Percentiles rank a stretch among this genome's conserved stretches.
Conservation (phyloP, 257 asterid species). For the Fraxinus pennsylvanica region DNA sequence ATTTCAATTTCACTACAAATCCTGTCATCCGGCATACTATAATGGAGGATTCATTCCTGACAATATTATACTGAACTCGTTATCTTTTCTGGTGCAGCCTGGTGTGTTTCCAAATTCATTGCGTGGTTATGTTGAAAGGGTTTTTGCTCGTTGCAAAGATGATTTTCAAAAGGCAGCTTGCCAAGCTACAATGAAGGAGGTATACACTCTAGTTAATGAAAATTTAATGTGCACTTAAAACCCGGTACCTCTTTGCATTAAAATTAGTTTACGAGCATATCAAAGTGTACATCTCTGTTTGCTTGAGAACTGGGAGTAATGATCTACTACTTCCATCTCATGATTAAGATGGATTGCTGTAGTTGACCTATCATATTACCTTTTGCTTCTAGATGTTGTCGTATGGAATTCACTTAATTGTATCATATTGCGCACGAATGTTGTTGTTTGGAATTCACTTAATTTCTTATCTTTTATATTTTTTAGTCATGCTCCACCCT, state of each 20-base stretch:
- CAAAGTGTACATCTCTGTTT: no score
- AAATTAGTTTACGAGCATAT: background rate
- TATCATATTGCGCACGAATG: background rate
- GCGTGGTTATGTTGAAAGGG: conserved; percentile 98
- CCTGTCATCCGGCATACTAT: background rate
- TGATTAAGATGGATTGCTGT: background rate
- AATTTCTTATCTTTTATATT: background rate
- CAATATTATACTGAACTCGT: conserved; percentile 22
- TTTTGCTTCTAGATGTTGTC: background rate
- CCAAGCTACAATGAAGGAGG: conserved; percentile 93
- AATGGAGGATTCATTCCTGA: conserved; percentile 10
- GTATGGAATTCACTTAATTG: background rate
- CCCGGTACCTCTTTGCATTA: background rate
- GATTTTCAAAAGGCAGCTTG: conserved; percentile 76
- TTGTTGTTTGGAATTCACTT: background rate
- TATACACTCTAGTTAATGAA: conserved; percentile 29
- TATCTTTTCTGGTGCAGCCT: conserved; percentile 58
- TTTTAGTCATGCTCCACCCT: background rate
- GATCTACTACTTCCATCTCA: background rate
- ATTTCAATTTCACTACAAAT: background rate
- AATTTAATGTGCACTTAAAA: background rate
- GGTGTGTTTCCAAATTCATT: conserved; percentile 82
- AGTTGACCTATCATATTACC: background rate
- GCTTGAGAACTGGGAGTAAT: no score
- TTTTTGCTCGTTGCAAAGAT: conserved; percentile 90